Percentiles rank a stretch among this genome's conserved stretches.
Conservation (phyloP, 164 flowering plant genomes). For the Chimonanthus salicifolius region DNA sequence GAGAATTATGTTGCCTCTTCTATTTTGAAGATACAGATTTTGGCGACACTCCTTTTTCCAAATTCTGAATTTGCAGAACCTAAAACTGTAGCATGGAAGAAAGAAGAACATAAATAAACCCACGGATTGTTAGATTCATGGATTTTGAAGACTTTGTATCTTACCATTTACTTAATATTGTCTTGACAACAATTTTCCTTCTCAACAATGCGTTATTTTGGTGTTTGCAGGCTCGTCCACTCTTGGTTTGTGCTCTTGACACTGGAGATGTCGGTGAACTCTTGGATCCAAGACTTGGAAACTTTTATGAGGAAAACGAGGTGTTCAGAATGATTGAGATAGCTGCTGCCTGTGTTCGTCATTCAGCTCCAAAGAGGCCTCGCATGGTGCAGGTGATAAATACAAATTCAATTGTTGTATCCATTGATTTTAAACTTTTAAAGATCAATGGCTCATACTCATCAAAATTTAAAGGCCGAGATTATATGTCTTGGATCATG, state of each 20-base stretch:
- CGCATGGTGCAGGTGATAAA: conserved; percentile 59
- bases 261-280: conserved; percentile 42
- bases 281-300: conserved; percentile 51
- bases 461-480: no score
- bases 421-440: neutral
- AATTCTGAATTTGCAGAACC: no score
- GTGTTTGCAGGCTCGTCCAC: conserved; percentile 61
- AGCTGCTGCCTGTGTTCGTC: conserved; percentile 71
- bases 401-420: neutral
- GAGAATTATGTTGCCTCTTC: neutral
- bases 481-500: no score
- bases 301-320: conserved; percentile 46
- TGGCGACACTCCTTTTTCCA: no score
- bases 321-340: conserved; percentile 59
- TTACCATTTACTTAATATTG: no score
- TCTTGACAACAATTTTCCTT: neutral
- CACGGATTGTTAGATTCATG: no score
- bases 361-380: conserved; percentile 61
- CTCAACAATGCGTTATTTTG: neutral
- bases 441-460: no score
- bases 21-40: neutral
- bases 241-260: conserved; percentile 39
- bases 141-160: no score
- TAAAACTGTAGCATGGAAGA: no score
- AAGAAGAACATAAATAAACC: neutral